These are phyloP conservation scores for Crithidia expoeki DNA, from an alignment of 208 protist species.

Conservation along the genomic window DNA sequence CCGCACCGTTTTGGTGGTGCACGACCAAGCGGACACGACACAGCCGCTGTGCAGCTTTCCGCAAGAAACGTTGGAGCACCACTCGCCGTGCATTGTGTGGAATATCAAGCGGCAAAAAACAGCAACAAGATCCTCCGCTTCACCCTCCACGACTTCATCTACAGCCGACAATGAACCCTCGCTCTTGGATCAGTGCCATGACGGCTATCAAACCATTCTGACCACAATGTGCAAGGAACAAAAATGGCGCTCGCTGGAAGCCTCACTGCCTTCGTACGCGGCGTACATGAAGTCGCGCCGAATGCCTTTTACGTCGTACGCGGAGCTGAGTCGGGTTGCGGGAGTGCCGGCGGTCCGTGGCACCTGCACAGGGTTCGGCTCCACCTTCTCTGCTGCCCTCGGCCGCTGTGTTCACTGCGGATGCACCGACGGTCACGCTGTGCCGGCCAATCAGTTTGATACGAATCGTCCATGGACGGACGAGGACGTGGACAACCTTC, in stretches of 20 bases:
- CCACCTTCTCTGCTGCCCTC: conserved; percentile 45
- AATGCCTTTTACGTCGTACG: conserved; percentile 46
- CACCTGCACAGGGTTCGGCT: conserved; percentile 77
- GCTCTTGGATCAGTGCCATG: conserved; percentile 74
- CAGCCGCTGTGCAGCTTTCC: conserved; percentile 48
- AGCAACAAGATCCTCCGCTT: neutral
- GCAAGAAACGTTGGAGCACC: conserved; percentile 13
- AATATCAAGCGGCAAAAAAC: conserved; percentile 34
- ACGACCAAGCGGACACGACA: conserved; percentile 68
- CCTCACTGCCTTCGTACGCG: conserved; percentile 31
- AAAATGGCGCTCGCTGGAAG: conserved; percentile 45
- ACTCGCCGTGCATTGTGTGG: conserved; percentile 54
- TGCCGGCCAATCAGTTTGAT: conserved; percentile 35
- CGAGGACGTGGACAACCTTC: conserved; percentile 48
- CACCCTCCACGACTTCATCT: neutral
- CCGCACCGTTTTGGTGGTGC: conserved; percentile 74
- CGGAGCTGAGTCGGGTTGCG: conserved; percentile 55
- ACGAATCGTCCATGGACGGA: conserved; percentile 52
- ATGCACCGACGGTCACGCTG: conserved; percentile 64
- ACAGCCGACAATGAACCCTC: conserved; percentile 20
- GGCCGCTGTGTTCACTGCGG: conserved; percentile 64
- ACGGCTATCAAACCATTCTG: conserved; percentile 71
- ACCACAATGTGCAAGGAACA: conserved; percentile 63
- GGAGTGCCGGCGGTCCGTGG: conserved; percentile 76
- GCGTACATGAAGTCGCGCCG: conserved; percentile 20